Evolutionary conservation across 495 filamentous ascomycete species (phyloP), one percentile per base, ranked within the genome.

Genomic region (Astrothelium macrocarpum): DNA sequence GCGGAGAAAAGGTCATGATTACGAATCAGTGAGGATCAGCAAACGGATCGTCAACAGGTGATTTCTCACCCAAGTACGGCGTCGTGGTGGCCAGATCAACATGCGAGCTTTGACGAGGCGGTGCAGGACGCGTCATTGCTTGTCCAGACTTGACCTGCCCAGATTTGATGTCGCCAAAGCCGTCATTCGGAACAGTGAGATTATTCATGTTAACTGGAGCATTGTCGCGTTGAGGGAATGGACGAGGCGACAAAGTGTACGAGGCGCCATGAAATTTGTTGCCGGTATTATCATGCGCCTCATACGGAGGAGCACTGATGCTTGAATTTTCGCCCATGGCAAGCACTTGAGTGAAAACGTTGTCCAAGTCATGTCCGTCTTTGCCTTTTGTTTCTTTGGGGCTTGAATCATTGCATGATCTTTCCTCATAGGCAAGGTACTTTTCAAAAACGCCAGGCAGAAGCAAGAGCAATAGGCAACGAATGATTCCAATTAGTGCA

Each of bases 401-500:
- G 9, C 11, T 56, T 16, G 45, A 23, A 16, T 49, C 45, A 9
- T 56, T 25, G 59, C 28, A 12, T 14, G 53, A 32, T 14, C 49
- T 12, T 32, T 42, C 32, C 12, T 43, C 2, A 23, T 59, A 46
- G 64, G 36, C 53, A 20, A 32, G 9, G 36, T 46, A 45, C 31
- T 58, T 20, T 10, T 31, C n/a, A 20, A 59, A 29, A 20, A 39
- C 32, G 11, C 49, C 23, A 36, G 59, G 61, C 5, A 20, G 28
- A 10, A 28, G 2, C 26, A 46, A 26, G 34, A 43, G 25, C 26
- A 53, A 23, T 45, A 32, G 42, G 25, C 23, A 61, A 1, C 36
- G 25, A 31, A 82, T 70, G 60, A 92, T 66, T 59, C 89, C 94
- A 60, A 88, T 81, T 28, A 96, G 78, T 1, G 87, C 78, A 59